These are phyloP conservation scores for Alternaria rosae DNA, from an alignment of 2,329 filamentous ascomycete species.

Conservation along the genomic window DNA sequence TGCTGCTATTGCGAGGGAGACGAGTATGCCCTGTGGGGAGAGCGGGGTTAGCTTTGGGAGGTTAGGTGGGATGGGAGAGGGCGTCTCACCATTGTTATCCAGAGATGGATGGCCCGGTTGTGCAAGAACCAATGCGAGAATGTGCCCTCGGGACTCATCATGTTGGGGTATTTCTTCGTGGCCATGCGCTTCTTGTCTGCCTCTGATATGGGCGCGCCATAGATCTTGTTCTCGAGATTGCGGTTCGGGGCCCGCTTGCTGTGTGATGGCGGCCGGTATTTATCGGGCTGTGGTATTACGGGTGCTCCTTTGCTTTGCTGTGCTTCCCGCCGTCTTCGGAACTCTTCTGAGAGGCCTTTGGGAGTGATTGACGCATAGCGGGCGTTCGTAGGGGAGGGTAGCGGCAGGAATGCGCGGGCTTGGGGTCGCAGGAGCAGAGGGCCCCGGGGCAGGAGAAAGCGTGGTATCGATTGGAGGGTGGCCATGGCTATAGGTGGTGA, in stretches of 20 bases:
- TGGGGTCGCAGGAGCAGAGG: slow-evolving; percentile 34
- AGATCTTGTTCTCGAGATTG: slow-evolving; percentile 67
- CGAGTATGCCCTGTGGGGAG: slow-evolving; percentile 66
- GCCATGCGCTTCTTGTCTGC: slow-evolving; percentile 72
- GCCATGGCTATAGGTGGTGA: slow-evolving; percentile 38
- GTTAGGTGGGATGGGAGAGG: neutral
- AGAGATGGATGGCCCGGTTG: slow-evolving; percentile 76
- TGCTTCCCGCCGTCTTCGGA: slow-evolving; percentile 35
- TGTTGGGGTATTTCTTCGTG: slow-evolving; percentile 80
- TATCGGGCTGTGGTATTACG: slow-evolving; percentile 78
- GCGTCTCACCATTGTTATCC: slow-evolving; percentile 76
- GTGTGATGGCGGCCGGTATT: slow-evolving; percentile 93
- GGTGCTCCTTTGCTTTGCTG: slow-evolving; percentile 56
- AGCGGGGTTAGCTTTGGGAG: slow-evolving; percentile 3
- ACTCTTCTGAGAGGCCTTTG: slow-evolving; percentile 42
- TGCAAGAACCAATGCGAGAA: slow-evolving; percentile 87
- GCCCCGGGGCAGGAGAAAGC: slow-evolving; percentile 43
- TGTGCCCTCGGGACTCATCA: slow-evolving; percentile 84
- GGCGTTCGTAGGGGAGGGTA: slow-evolving; percentile 21
- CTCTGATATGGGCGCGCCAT: slow-evolving; percentile 74
- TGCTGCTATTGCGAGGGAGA: slow-evolving; percentile 73
- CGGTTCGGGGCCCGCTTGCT: slow-evolving; percentile 69
- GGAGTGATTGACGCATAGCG: slow-evolving; percentile 45
- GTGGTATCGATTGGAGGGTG: slow-evolving; percentile 43
- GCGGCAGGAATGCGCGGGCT: slow-evolving; percentile 25